phyloP scores from a whole-genome alignment of 2,329 filamentous ascomycete species.

The Beauveria sp. region DNA sequence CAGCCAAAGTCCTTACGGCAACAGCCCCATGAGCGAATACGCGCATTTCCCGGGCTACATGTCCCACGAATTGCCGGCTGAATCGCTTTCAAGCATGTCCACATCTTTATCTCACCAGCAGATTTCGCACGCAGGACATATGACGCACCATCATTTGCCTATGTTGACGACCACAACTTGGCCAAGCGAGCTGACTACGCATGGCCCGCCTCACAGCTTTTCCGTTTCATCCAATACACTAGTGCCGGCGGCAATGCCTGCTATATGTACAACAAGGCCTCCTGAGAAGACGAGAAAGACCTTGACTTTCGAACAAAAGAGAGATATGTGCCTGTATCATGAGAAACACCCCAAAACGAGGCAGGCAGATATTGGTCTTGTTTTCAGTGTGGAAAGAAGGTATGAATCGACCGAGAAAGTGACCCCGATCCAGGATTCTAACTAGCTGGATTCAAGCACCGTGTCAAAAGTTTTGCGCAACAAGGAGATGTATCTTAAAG shows the following conservation, averaged over 20 bases:
- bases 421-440: slow-evolving; percentile 11
- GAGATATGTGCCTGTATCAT: slow-evolving; percentile 89
- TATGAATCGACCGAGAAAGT: slow-evolving; percentile 34
- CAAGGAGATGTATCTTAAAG: slow-evolving; percentile 87
- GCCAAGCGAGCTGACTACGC: slow-evolving; percentile 77
- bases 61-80: slow-evolving; percentile 42
- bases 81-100: slow-evolving; percentile 44
- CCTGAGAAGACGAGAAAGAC: slow-evolving; percentile 69
- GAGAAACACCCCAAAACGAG: slow-evolving; percentile 85
- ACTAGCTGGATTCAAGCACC: slow-evolving; percentile 52
- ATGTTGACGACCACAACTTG: slow-evolving; percentile 65
- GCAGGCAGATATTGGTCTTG: slow-evolving; percentile 91
- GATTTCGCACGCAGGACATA: slow-evolving; percentile 32
- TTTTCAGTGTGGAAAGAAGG: slow-evolving; percentile 97
- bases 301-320: slow-evolving; percentile 81
- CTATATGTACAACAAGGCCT: slow-evolving; percentile 31
- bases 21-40: slow-evolving; percentile 59
- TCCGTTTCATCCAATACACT: slow-evolving; percentile 52
- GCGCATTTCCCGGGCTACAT: slow-evolving; percentile 49
- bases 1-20: slow-evolving; percentile 47
- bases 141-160: slow-evolving; percentile 44
- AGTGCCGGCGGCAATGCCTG: slow-evolving; percentile 44
- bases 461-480: slow-evolving; percentile 96
- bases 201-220: slow-evolving; percentile 44
- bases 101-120: slow-evolving; percentile 42